Percentiles rank a stretch among this genome's conserved stretches.
Conservation (phyloP, 257 asterid genomes). For the Solanum ossicruentum region DNA sequence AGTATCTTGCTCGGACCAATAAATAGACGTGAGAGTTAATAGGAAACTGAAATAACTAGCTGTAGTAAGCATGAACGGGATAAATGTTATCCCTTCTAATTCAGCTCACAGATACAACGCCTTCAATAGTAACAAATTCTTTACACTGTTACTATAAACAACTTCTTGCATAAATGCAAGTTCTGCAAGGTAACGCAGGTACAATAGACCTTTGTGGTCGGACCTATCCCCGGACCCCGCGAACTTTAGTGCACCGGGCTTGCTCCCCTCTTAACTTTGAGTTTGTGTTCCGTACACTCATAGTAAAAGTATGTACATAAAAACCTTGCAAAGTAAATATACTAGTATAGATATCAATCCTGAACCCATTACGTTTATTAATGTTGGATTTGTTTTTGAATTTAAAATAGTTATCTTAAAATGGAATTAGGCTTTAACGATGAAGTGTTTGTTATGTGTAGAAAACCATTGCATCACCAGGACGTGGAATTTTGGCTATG, state of each 20-base stretch:
- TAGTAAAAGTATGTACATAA: neutral
- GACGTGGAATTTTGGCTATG: constrained; percentile 87
- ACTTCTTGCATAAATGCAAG: no score
- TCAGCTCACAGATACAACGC: neutral
- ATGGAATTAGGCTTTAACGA: neutral
- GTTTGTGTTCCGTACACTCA: neutral
- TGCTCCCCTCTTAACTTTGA: neutral
- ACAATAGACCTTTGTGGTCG: no score
- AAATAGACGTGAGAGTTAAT: neutral
- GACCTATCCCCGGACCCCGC: rapidly evolving
- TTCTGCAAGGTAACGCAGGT: no score
- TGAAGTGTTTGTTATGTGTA: constrained; percentile 10
- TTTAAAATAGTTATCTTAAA: neutral
- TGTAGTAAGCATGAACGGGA: neutral
- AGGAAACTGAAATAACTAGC: neutral
- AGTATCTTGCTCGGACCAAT: neutral
- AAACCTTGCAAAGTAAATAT: neutral
- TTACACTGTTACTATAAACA: neutral
- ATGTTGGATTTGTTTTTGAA: neutral
- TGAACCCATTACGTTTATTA: neutral
- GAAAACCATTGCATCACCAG: constrained; percentile 85
- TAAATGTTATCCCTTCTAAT: neutral
- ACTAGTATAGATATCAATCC: neutral
- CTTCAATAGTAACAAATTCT: neutral
- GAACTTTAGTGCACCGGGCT: no score